Evolutionary conservation across 1,139 yeast species (phyloP).

Genomic region (Geotrichum australiense): DNA sequence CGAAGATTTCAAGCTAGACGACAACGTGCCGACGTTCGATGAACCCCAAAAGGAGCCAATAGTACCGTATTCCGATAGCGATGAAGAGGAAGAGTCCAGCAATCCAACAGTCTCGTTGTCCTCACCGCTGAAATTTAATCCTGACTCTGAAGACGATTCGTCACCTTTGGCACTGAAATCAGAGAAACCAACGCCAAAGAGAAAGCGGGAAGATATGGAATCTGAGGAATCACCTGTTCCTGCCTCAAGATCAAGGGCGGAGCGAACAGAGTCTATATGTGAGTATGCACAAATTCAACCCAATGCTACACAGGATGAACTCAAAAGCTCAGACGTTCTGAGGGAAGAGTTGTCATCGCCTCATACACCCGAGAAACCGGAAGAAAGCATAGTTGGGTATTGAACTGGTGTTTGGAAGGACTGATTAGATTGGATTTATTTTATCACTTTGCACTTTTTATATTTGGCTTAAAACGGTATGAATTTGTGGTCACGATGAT

Average conservation of each 20-base stretch:
- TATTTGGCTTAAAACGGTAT: too few relatives aligned
- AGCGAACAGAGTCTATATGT: neutral
- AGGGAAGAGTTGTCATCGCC: conserved; percentile 2
- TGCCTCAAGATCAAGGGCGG: neutral
- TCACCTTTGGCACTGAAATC: neutral
- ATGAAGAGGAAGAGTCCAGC: conserved; percentile 12
- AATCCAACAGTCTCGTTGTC: neutral
- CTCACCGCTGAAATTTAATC: neutral
- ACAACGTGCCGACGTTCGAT: neutral
- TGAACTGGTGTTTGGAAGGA: neutral
- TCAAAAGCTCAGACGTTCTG: neutral
- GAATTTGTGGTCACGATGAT: too few relatives aligned
- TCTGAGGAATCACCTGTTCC: neutral
- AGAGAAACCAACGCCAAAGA: neutral
- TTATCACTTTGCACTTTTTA: too few relatives aligned
- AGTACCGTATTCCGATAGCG: conserved; percentile 14
- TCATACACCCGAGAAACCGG: conserved; percentile 4
- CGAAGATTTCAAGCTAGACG: neutral
- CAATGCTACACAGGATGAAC: neutral
- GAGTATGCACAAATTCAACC: neutral
- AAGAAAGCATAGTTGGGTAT: conserved; percentile 7
- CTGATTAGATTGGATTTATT: too few relatives aligned
- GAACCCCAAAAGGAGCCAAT: neutral
- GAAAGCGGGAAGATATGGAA: neutral
- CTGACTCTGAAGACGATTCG: neutral